These are phyloP conservation scores for Neohortaea acidophila DNA, from an alignment of 495 filamentous ascomycete genomes.

Conservation along the genomic window DNA sequence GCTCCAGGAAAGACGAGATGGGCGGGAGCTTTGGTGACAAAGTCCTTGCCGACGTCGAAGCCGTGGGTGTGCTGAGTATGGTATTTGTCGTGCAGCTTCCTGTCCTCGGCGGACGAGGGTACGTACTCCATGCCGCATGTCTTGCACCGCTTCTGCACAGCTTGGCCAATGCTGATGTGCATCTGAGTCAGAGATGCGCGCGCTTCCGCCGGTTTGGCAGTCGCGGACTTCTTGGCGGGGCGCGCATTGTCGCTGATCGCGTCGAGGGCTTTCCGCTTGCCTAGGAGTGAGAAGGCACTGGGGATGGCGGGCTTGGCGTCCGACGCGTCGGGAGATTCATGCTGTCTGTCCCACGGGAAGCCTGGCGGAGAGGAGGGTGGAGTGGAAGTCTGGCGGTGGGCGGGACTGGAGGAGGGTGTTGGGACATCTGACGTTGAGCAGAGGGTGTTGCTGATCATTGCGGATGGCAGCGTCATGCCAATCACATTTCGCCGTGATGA, in stretches of 20 bases:
- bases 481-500: no score
- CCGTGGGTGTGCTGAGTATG: constrained; percentile 52
- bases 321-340: background rate
- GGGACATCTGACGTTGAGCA: constrained; percentile 5
- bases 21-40: constrained; percentile 5
- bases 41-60: constrained; percentile 44
- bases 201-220: background rate
- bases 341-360: constrained; percentile 16
- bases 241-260: constrained; percentile 5
- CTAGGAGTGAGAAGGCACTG: constrained; percentile 15
- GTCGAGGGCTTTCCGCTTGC: constrained; percentile 11
- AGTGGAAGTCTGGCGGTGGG: no score
- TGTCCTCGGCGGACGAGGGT: constrained; percentile 49
- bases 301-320: no score
- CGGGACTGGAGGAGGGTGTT: constrained; percentile 8
- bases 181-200: constrained; percentile 31
- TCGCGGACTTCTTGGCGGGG: constrained; percentile 6
- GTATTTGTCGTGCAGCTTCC: constrained; percentile 49
- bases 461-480: no score
- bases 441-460: background rate
- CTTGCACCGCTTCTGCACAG: constrained; percentile 44
- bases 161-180: constrained; percentile 49
- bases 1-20: constrained; percentile 15
- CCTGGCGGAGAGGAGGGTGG: constrained; percentile 17
- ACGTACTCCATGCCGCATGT: constrained; percentile 60